Evolutionary conservation across 2,329 filamentous ascomycete genomes (phyloP).

Genomic region (Trichoderma cornu-damae): DNA sequence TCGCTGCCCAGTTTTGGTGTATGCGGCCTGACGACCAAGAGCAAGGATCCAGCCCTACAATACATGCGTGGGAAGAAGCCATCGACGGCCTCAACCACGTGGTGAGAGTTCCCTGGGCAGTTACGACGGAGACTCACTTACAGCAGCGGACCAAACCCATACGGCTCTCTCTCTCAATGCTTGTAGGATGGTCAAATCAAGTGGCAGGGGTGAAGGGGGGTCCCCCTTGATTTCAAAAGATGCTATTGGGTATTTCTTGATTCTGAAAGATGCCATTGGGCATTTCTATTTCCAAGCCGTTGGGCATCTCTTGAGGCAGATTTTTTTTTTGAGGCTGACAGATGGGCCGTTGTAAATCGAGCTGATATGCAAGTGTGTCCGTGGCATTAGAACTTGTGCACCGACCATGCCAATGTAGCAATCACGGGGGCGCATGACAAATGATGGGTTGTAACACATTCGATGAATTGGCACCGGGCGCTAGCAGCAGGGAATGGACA

Average conservation of each 20-base stretch:
- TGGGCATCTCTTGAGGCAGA: not conserved
- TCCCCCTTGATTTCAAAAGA: conserved; percentile 4
- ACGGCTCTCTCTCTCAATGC: not conserved
- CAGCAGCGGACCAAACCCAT: not conserved
- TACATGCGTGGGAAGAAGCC: conserved; percentile 13
- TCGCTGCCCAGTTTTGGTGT: not conserved
- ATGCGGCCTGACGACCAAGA: not conserved
- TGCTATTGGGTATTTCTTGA: conserved; percentile 13
- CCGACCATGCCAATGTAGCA: not conserved
- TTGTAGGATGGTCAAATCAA: not conserved
- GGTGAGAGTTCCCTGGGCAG: not conserved
- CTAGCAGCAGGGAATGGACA: not conserved
- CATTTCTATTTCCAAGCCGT: no score
- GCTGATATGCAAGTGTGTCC: not conserved
- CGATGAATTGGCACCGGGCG: not conserved
- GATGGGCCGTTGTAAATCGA: not conserved
- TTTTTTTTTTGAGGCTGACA: not conserved
- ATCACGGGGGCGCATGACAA: not conserved
- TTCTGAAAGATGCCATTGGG: conserved; percentile 10
- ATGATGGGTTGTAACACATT: not conserved
- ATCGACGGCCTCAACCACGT: conserved; percentile 5
- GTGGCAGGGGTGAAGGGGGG: not conserved
- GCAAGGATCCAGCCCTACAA: conserved; percentile 11
- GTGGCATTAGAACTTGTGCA: not conserved
- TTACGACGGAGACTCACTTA: not conserved